These are phyloP conservation scores for Helenozyma baotianmanensis DNA, from an alignment of 805 yeast genomes.

Conservation along the genomic window DNA sequence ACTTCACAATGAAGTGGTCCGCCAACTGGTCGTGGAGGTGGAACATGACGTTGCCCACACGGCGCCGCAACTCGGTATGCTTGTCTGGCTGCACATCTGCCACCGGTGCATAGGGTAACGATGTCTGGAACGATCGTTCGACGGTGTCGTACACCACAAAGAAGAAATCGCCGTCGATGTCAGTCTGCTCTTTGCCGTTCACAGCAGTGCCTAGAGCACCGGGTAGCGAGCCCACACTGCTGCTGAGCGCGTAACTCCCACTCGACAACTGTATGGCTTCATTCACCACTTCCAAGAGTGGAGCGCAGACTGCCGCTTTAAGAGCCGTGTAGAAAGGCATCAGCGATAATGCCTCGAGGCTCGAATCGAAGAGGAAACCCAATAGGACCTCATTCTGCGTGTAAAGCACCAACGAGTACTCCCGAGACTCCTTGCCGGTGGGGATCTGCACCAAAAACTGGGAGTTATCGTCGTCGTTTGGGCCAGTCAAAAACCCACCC, in stretches of 20 bases:
- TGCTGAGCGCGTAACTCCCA: constrained; percentile 19
- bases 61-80: neutral
- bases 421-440: constrained; percentile 11
- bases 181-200: constrained; percentile 1
- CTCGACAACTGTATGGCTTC: constrained; percentile 1
- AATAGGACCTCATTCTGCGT: constrained; percentile 18
- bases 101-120: constrained; percentile 33
- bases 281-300: constrained; percentile 22
- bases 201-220: constrained; percentile 18
- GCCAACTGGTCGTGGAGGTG: constrained; percentile 37
- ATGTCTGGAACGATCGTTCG: constrained; percentile 25
- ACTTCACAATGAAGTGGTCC: constrained; percentile 25
- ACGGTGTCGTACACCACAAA: constrained; percentile 28
- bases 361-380: constrained; percentile 29
- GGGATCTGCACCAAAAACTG: constrained; percentile 25
- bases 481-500: constrained; percentile 26
- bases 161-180: constrained; percentile 32
- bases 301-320: constrained; percentile 12
- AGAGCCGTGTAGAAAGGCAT: constrained; percentile 21
- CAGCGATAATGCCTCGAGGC: constrained; percentile 18
- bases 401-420: constrained; percentile 31
- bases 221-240: constrained; percentile 27
- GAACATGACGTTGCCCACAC: constrained; percentile 12
- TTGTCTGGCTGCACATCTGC: neutral
- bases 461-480: constrained; percentile 13